phyloP scores from a whole-genome alignment of 2,329 filamentous ascomycete species.

The Whalleya microplaca region DNA sequence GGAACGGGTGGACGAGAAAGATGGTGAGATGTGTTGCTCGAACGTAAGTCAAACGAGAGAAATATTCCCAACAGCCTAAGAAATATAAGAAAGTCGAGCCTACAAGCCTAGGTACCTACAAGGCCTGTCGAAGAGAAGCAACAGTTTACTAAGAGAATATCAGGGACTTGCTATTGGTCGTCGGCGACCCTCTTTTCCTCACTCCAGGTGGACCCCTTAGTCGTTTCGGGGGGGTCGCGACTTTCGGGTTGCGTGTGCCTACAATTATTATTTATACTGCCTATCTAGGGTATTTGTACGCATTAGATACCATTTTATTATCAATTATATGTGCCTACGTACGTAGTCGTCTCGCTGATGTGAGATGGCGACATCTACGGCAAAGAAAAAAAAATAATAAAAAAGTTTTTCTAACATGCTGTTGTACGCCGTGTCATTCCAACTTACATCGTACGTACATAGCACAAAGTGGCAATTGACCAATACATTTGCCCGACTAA shows the following conservation, averaged over 20 bases:
- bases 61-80: no score
- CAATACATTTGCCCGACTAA: background rate
- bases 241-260: no score
- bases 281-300: no score
- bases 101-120: no score
- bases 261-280: no score
- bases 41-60: no score
- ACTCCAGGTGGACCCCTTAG: background rate
- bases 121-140: background rate
- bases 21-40: no score
- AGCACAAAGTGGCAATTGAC: background rate
- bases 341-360: background rate
- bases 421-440: no score
- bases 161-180: background rate
- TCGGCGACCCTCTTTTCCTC: background rate
- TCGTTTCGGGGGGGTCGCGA: background rate
- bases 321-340: no score
- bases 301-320: no score
- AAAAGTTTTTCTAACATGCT: background rate
- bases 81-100: background rate
- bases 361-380: background rate
- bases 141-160: background rate
- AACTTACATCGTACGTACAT: no score
- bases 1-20: no score
- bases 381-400: slow-evolving; percentile 2